Evolutionary conservation across 305 asterid species (phyloP).

Genomic region (Euphrasia arctica): DNA sequence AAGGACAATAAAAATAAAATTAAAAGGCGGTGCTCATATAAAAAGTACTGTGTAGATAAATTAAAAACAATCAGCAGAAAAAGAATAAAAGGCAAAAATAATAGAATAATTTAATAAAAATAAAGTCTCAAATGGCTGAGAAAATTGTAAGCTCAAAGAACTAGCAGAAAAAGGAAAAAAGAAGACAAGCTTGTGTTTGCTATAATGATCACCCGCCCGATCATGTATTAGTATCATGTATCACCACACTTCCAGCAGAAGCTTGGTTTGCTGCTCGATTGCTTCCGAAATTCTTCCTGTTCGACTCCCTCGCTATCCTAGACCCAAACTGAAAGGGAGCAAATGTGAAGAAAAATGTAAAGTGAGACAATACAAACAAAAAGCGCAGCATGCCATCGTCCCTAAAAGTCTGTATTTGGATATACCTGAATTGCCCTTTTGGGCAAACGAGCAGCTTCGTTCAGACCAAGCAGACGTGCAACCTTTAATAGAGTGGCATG

Average conservation of each 20-base stretch:
- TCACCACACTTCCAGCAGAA: slow-evolving; percentile 83
- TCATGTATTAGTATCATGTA: slow-evolving; percentile 20
- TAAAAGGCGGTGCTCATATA: too few relatives aligned
- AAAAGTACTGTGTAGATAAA: too few relatives aligned
- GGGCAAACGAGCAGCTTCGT: slow-evolving; percentile 75
- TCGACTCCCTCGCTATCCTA: slow-evolving; percentile 91
- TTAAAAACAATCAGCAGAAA: too few relatives aligned
- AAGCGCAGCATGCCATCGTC: background rate
- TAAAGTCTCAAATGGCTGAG: too few relatives aligned
- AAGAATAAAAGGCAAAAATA: too few relatives aligned
- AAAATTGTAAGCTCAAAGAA: too few relatives aligned
- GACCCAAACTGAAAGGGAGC: slow-evolving; percentile 66
- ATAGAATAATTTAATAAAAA: too few relatives aligned
- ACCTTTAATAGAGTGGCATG: slow-evolving; percentile 42
- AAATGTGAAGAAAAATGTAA: background rate
- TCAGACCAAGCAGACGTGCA: slow-evolving; percentile 74
- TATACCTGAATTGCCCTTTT: slow-evolving; percentile 95
- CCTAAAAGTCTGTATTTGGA: background rate
- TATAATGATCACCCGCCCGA: slow-evolving; percentile 23
- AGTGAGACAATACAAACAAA: too few relatives aligned
- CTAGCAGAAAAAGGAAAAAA: too few relatives aligned
- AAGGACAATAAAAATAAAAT: too few relatives aligned
- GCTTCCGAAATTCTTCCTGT: slow-evolving; percentile 83
- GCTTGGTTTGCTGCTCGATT: slow-evolving; percentile 96
- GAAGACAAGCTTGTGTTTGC: background rate